Evolutionary conservation across 1,284 basidiomycete species (phyloP).

Genomic region (Puccinia hordei): DNA sequence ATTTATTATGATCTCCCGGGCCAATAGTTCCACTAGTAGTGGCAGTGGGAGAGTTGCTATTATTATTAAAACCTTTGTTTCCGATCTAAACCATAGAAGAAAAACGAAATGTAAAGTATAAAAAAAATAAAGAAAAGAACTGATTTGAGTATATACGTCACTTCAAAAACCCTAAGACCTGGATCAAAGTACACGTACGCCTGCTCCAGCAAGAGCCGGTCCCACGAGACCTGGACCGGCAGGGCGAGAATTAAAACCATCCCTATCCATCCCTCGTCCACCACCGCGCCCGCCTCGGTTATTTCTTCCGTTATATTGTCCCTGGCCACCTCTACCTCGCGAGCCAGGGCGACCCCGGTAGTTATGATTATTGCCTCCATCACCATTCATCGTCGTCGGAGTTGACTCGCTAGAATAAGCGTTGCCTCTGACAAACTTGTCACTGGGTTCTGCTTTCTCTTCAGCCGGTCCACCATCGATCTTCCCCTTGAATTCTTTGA

Average conservation of each 20-base stretch:
- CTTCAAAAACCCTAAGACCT: background rate
- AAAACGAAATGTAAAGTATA: too few species aligned
- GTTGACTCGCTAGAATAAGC: conserved; percentile 9
- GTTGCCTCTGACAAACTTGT: conserved; percentile 2
- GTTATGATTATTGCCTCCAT: background rate
- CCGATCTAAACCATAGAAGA: conserved; percentile 19
- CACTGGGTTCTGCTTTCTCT: conserved; percentile 7
- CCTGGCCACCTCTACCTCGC: conserved; percentile 39
- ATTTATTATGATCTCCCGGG: conserved; percentile 2
- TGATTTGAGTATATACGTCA: background rate
- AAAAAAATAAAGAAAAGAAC: background rate
- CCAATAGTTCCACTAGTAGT: background rate
- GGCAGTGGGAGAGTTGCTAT: conserved; percentile 8
- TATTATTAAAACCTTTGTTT: conserved; percentile 9
- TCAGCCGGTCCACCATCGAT: background rate
- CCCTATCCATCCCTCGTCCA: conserved; percentile 18
- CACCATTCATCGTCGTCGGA: conserved; percentile 6
- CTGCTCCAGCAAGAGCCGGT: conserved; percentile 36
- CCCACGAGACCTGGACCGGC: conserved; percentile 44
- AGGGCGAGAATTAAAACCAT: conserved; percentile 34
- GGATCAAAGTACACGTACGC: conserved; percentile 8
- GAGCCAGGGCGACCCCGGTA: conserved; percentile 16
- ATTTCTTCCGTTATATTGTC: conserved; percentile 25
- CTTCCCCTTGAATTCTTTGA: conserved; percentile 13
- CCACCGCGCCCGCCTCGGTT: conserved; percentile 22